Evolutionary conservation across 805 yeast genomes (phyloP), one percentile per base, ranked within the genome.

Genomic region (Zygosaccharomyces siamensis): DNA sequence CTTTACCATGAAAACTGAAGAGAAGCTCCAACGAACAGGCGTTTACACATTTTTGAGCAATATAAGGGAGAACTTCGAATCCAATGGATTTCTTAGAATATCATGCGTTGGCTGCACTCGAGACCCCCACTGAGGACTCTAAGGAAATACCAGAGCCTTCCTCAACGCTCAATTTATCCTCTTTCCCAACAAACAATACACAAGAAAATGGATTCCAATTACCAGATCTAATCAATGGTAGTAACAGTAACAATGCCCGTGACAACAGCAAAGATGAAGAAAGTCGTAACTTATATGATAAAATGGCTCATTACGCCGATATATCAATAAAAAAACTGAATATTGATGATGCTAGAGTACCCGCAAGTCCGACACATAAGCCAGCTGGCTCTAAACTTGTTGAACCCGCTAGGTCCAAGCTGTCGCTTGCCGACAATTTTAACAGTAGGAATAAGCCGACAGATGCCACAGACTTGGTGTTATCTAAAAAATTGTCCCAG

Each of bases 31-130:
- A 2, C 44, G 14, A 14, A 7, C 12, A 10, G 30, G 32, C 39
- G 39, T 43, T 43, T 32, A 14, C 26, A 41, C 27, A 23, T 12
- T 11, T 21, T 16, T 12, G 10, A 16, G 27, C 20, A 18, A 30
- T 20, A 14, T 30, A 18, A 12, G 11, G 20, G n/a, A 26, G 3
- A 16, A 10, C 20, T 24, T 11, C n/a, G 14, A 16, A 24, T 31
- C 28, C 32, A 32, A 70, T 43, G 73, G 84, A 58, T 61, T 81
- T 49, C 63, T 77, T 30, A 58, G 84, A 49, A 77, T 81, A 16
- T 58, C 81, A 57, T 70, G 75, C 63, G 58, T 76, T 47, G 59
- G 73, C 70, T 63, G 38, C 55, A 59, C 50, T 41, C 47, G 52
- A 61, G 60, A 10, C 52, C 63, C 27, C 68, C 62, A 49, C 48